Evolutionary conservation across 2,329 filamentous ascomycete species (phyloP), one percentile per base, ranked within the genome.

Genomic region (Elsinoe australis): DNA sequence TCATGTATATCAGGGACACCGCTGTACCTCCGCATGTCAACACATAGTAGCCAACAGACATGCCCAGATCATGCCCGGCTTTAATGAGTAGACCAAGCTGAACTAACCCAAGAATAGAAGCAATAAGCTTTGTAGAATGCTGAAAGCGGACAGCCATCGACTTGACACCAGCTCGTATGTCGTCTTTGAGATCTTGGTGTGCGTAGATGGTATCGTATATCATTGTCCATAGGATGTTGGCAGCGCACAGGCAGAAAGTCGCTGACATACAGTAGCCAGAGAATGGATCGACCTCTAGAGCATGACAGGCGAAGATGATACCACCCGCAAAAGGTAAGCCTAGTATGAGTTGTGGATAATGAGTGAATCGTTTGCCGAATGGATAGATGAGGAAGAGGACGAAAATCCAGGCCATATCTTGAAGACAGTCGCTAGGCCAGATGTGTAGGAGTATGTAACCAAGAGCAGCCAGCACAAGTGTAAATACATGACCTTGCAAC

Each of bases 301-400:
- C 17, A 32, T 31, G 5, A 12, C 31, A 24, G 10, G 26, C 32
- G 2, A 38, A 19, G 1, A 54, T 44, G 2, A 60, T 28, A 14
- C 53, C 55, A 7, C 53, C 73, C 1, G 71, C 73, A 52, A 76
- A 69, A n/a, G 70, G 67, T 51, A 72, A 60, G 5, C 74, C 74
- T 7, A 77, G 59, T 9, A 73, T 68, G 31, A 70, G 63, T 55
- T 76, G 74, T 1, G 74, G 71, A 54, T 72, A 76, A 55, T 76
- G 63, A 36, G 72, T 75, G 34, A 75, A 60, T 21, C 73, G 68
- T 58, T 77, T 78, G 32, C 68, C 68, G 31, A 75, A 66, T 2
- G 74, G 72, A 54, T 76, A 77, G 19, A 69, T 63, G 5, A 45
- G 18, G 36, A 66, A 58, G 21, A 70, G 66, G 9, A 74, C 56